Conservation (phyloP, 179 eudicot species). For the Gypsophila paniculata region DNA sequence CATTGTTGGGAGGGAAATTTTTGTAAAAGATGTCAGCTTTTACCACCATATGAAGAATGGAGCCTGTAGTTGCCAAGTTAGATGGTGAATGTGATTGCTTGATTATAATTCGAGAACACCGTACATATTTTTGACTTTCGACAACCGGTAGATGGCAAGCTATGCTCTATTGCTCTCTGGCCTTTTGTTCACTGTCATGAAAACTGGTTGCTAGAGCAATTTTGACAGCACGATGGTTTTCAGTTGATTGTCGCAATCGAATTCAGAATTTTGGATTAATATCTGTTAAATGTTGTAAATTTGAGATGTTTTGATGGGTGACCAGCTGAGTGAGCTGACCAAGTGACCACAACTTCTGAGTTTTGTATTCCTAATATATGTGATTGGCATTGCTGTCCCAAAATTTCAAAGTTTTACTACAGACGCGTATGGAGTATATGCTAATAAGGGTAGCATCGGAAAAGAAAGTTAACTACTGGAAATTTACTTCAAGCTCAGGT, state of each 20-base stretch:
- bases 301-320: not conserved
- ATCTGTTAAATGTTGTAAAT: not conserved
- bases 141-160: not conserved
- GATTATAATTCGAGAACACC: not conserved
- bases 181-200: not conserved
- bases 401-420: no score
- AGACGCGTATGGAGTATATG: no score
- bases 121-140: not conserved
- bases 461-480: no score
- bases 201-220: not conserved
- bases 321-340: not conserved
- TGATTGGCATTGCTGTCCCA: no score
- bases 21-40: constrained; percentile 47
- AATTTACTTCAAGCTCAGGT: no score
- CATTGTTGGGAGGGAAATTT: constrained; percentile 38
- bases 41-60: constrained; percentile 54
- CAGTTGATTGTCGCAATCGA: not conserved
- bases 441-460: no score
- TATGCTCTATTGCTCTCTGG: not conserved
- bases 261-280: not conserved
- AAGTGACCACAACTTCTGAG: not conserved
- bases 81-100: constrained; percentile 42
- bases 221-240: not conserved
- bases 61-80: constrained; percentile 50
- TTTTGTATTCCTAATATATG: not conserved